Evolutionary conservation across 2,329 filamentous ascomycete species (phyloP), one percentile per base, ranked within the genome.

Genomic region (Tympanopsis confertula): DNA sequence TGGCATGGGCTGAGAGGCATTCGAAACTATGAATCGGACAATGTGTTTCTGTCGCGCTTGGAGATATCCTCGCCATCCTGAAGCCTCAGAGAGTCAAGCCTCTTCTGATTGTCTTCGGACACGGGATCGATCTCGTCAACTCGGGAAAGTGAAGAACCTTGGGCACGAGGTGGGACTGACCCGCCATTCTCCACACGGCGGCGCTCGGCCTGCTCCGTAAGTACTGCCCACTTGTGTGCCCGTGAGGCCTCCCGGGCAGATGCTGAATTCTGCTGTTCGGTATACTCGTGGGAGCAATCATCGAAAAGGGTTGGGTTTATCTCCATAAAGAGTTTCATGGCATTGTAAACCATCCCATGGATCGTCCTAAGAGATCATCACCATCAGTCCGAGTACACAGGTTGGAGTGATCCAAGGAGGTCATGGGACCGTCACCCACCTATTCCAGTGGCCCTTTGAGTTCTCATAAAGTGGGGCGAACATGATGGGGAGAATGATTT

Each of bases 311-410:
- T 88, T 7, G 91, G 91, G 58, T 96, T 96, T 52, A 98, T 95
- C 59, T 98, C 91, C 91, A 98, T 98, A 61, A 98, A 98, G 24
- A 98, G 74, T 59, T 98, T 98, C 91, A 98, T 96, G 40, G 91
- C 91, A 53, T 96, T 98, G 60, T 96, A 96, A 10, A 98, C 91
- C 89, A 98, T 96, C 56, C 91, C 91, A 55, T 98, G 91, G 48
- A 98, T 98, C 5, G 91, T 98, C 52, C 91, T 96, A 46, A 2
- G 5, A 36, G 5, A 13, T 18, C 44, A 68, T 51, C 68, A 61
- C 39, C 36, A 41, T 39, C 20, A 14, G 32, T 45, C 38, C 42
- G 46, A 20, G 18, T 5, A 20, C 33, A 30, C 13, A 22, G 39
- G 30, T 39, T 14, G 15, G 12, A 4, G 15, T 15, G 22, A 15